A percentile compares a stretch with the other conserved stretches of the same genome.
These are phyloP conservation scores for Penicillium bovifimosum DNA, from an alignment of 495 filamentous ascomycete genomes.

Conservation along the genomic window DNA sequence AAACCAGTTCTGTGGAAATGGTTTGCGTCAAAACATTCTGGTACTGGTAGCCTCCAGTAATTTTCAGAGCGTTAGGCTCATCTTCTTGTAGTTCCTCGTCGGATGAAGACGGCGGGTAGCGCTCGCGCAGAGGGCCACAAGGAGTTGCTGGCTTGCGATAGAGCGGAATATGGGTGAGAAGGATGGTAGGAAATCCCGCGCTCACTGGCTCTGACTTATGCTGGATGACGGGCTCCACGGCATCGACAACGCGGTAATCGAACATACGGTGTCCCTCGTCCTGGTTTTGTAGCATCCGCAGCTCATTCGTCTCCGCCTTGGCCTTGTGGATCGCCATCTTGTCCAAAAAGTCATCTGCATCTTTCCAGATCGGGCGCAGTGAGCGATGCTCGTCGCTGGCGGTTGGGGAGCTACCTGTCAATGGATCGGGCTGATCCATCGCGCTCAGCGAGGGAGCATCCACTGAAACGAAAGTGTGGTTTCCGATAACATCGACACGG, in stretches of 20 bases:
- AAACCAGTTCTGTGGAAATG: constrained; percentile 66
- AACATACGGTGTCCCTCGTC: constrained; percentile 40
- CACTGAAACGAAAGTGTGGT: constrained; percentile 91
- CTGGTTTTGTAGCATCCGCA: constrained; percentile 37
- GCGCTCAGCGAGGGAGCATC: constrained; percentile 86
- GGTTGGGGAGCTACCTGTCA: constrained; percentile 38
- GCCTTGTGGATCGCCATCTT: constrained; percentile 45
- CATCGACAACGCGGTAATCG: constrained; percentile 40
- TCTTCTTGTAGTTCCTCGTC: constrained; percentile 61
- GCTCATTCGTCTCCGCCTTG: constrained; percentile 37
- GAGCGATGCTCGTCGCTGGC: constrained; percentile 33
- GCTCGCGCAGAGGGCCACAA: constrained; percentile 86
- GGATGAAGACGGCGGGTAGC: constrained; percentile 59
- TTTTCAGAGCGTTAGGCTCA: constrained; percentile 67
- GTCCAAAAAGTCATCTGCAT: constrained; percentile 71
- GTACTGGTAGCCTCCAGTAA: constrained; percentile 84
- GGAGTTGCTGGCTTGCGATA: constrained; percentile 75
- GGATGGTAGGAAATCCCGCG: constrained; percentile 67
- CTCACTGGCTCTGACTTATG: constrained; percentile 19
- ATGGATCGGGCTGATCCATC: constrained; percentile 47
- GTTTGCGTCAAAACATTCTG: constrained; percentile 81
- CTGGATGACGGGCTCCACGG: constrained; percentile 22
- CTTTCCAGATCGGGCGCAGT: constrained; percentile 63
- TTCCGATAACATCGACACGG: constrained; percentile 81
- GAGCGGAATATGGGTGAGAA: constrained; percentile 87